These are phyloP conservation scores for Penicillium corylophilum DNA, from an alignment of 2,329 filamentous ascomycete genomes.

Conservation along the genomic window DNA sequence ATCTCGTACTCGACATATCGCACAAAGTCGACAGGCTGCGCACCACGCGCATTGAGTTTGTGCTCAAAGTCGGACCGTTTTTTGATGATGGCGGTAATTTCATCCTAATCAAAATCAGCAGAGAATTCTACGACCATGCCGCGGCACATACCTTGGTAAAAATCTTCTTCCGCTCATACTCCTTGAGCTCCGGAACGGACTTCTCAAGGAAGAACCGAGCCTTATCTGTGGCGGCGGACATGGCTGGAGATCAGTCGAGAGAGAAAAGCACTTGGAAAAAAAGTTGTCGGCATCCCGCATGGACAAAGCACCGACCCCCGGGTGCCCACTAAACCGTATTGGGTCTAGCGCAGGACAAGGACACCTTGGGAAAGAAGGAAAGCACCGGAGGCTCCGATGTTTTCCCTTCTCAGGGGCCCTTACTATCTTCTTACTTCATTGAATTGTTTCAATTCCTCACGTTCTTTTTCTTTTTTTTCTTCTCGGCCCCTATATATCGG, in stretches of 20 bases:
- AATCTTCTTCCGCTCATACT: constrained; percentile 87
- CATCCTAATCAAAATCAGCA: constrained; percentile 58
- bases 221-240: constrained; percentile 87
- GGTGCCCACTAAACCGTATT: constrained; percentile 19
- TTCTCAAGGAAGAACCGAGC: constrained; percentile 94
- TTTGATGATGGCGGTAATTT: constrained; percentile 83
- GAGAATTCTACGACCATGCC: constrained; percentile 1
- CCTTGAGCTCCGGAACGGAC: constrained; percentile 84
- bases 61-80: constrained; percentile 95
- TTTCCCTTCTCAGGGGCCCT: constrained; percentile 32
- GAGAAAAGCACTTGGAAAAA: constrained; percentile 25
- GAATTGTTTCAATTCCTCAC: constrained; percentile 20
- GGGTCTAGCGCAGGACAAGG: constrained; percentile 12
- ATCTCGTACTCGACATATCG: constrained; percentile 75
- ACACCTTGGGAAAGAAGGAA: constrained; percentile 16
- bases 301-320: constrained; percentile 19
- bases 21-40: constrained; percentile 74
- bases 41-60: constrained; percentile 78
- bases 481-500: constrained; percentile 9
- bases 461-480: constrained; percentile 9
- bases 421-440: constrained; percentile 27
- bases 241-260: constrained; percentile 39
- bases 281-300: constrained; percentile 35
- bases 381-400: constrained; percentile 25
- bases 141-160: constrained; percentile 69